These are phyloP conservation scores for Raffaelea deltoideospora DNA, from an alignment of 2,329 filamentous ascomycete genomes.

Conservation along the genomic window DNA sequence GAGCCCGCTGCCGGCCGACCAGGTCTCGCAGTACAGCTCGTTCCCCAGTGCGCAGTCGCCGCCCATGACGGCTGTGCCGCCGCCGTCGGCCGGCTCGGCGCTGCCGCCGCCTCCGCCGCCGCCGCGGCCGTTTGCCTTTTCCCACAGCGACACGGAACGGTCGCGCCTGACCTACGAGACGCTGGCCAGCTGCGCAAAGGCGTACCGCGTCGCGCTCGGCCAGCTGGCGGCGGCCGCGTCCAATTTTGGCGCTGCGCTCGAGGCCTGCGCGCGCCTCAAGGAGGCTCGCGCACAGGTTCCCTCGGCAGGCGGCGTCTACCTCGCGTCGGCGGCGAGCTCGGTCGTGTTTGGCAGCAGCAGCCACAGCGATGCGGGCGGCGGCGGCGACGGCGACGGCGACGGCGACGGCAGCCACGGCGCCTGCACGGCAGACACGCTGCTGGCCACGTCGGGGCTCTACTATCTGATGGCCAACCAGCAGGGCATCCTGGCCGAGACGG, in stretches of 20 bases:
- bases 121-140: conserved; percentile 39
- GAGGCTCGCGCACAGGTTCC: conserved; percentile 43
- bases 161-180: conserved; percentile 49
- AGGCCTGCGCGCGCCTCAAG: conserved; percentile 53
- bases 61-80: not conserved
- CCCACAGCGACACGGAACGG: conserved; percentile 45
- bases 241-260: conserved; percentile 47
- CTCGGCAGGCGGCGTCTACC: conserved; percentile 13
- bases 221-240: conserved; percentile 45
- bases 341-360: conserved; percentile 9
- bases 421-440: conserved; percentile 48
- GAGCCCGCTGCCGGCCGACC: not conserved
- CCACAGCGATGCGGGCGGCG: conserved; percentile 10
- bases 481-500: conserved; percentile 53
- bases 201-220: conserved; percentile 47
- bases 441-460: conserved; percentile 49
- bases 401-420: conserved; percentile 31
- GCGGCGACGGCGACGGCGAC: conserved; percentile 15
- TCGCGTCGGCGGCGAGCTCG: too few relatives aligned
- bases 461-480: conserved; percentile 56
- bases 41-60: conserved; percentile 1
- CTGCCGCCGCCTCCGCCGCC: conserved; percentile 44
- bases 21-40: not conserved
- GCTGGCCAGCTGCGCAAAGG: conserved; percentile 45
- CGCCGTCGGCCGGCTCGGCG: conserved; percentile 11